phyloP scores from a whole-genome alignment of 139 green algal genomes.

The Marvania coccoides region DNA sequence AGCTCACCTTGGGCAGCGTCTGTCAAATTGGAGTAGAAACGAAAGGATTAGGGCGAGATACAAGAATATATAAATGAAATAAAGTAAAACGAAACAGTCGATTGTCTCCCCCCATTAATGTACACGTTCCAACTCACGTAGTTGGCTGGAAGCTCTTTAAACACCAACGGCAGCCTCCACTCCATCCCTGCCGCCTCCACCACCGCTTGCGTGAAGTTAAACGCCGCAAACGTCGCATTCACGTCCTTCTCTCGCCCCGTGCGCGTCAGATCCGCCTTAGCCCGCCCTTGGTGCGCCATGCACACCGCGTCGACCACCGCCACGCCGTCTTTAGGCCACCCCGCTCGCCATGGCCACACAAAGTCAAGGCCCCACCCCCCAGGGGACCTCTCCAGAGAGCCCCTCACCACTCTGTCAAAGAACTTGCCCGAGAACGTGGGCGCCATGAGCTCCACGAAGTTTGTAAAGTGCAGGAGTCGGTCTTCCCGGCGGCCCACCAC shows the following conservation, averaged over 20 bases:
- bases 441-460: neutral
- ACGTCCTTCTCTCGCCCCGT: neutral
- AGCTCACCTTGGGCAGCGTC: neutral
- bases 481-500: neutral
- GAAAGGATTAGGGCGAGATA: neutral
- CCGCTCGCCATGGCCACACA: neutral
- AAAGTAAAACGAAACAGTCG: too few species aligned
- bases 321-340: neutral
- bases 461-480: neutral
- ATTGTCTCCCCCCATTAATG: too few species aligned
- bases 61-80: too few species aligned
- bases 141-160: neutral
- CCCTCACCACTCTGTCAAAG: neutral
- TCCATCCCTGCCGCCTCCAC: neutral
- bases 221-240: neutral
- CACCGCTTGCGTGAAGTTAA: neutral
- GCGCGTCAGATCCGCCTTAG: neutral
- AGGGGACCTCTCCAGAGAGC: neutral
- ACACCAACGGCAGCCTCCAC: neutral
- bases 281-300: neutral
- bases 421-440: neutral
- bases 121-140: neutral
- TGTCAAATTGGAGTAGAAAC: neutral
- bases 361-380: neutral
- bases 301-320: constrained; percentile 9